A percentile compares a stretch with the other conserved stretches of the same genome.
Evolutionary conservation across 345 rosid species (phyloP).

Genomic region (Murraya koenigii): DNA sequence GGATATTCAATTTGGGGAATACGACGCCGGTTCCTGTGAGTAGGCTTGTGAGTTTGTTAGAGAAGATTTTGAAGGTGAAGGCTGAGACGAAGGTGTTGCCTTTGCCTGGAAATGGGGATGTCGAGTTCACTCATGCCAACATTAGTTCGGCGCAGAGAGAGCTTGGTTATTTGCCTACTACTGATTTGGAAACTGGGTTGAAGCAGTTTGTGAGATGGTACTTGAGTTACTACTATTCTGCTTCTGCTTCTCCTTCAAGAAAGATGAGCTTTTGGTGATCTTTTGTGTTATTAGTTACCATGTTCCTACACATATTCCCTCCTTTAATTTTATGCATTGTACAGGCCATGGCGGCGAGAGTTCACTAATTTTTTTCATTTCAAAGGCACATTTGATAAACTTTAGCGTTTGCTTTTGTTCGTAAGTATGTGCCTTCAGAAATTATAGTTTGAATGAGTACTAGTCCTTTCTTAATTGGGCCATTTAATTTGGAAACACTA

Average conservation of each 20-base stretch:
- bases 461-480: too few species aligned
- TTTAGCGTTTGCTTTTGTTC: too few species aligned
- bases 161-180: conserved; percentile 54
- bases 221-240: conserved; percentile 32
- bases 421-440: too few species aligned
- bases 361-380: background rate
- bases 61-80: conserved; percentile 61
- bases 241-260: conserved; percentile 28
- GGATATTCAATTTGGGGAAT: conserved; percentile 64
- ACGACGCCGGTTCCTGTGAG: conserved; percentile 58
- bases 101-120: conserved; percentile 72
- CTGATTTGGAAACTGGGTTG: conserved; percentile 61
- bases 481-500: too few species aligned
- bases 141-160: conserved; percentile 56
- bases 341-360: conserved; percentile 8
- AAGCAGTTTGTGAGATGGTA: conserved; percentile 82
- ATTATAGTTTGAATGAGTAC: too few species aligned
- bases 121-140: conserved; percentile 58
- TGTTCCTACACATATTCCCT: too few species aligned
- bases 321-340: background rate
- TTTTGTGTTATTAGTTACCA: background rate
- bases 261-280: conserved; percentile 24
- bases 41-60: conserved; percentile 53
- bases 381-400: background rate
- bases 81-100: conserved; percentile 57